Evolutionary conservation across 768 basidiomycete genomes (phyloP).

Genomic region (Rhizopogon vesiculosus): DNA sequence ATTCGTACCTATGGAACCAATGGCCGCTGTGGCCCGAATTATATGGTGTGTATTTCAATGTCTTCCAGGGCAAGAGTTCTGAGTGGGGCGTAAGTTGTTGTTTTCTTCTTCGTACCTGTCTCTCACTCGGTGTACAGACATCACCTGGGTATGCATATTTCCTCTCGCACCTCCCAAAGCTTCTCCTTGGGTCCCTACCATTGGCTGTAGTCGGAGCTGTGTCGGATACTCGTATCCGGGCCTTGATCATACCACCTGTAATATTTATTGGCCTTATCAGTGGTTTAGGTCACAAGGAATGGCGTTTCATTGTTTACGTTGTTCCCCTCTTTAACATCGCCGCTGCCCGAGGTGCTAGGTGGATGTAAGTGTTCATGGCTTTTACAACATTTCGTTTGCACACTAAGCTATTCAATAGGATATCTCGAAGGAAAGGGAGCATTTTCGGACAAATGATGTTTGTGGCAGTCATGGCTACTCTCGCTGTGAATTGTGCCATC

Average conservation of each 20-base stretch:
- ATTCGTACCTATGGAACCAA: constrained; percentile 83
- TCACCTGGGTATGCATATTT: constrained; percentile 72
- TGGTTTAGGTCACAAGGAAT: constrained; percentile 88
- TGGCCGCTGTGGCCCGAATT: constrained; percentile 86
- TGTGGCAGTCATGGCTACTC: constrained; percentile 39
- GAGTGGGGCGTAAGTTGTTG: constrained; percentile 83
- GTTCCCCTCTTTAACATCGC: constrained; percentile 79
- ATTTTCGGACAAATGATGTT: constrained; percentile 42
- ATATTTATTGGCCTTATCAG: constrained; percentile 64
- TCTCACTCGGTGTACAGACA: constrained; percentile 36
- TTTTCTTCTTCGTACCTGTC: not conserved
- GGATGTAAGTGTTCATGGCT: constrained; percentile 47
- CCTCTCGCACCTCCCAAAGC: constrained; percentile 64
- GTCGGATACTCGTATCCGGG: constrained; percentile 44
- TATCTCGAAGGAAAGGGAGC: constrained; percentile 42
- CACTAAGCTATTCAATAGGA: constrained; percentile 25
- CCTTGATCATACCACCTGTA: constrained; percentile 47
- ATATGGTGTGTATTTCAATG: constrained; percentile 76
- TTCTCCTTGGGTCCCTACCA: constrained; percentile 62
- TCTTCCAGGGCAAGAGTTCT: constrained; percentile 77
- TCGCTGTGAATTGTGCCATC: constrained; percentile 48
- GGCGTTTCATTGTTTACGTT: constrained; percentile 91
- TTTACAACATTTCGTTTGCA: constrained; percentile 1
- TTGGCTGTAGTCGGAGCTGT: constrained; percentile 51
- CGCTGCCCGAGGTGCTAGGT: constrained; percentile 60